Evolutionary conservation across 306 rosid genomes (phyloP), one percentile per base, ranked within the genome.

Genomic region (Prinsepia uniflora): DNA sequence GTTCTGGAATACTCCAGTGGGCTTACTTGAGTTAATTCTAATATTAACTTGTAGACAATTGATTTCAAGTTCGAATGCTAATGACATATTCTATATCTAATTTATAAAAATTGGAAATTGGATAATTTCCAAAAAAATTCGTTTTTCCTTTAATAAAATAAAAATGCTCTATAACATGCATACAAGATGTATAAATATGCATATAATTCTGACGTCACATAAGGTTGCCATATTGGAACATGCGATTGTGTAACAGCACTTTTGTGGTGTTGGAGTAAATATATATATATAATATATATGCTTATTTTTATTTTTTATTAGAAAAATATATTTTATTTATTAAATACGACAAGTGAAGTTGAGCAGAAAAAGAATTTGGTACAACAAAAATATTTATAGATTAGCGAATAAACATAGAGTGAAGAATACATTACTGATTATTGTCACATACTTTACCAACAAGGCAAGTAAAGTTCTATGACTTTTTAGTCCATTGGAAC

Each of bases 381-480:
- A 36, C 5, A 9, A n/a, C 34, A 41, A 40, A 72, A 10, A 11
- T 0, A 9, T 19, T 47, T n/a, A 6, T 15, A 46, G 50, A 22
- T 5, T 20, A 14, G 36, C 8, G 3, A 30, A 24, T 11, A 34
- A 39, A 20, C 19, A 49, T 52, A 7, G 73, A 45, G 70, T 45
- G 58, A 52, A 63, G 46, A 14, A 48, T n/a, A 76, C 71, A 71
- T 71, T 70, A 42, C 49, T 41, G 20, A 30, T 30, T 52, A 18
- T 3, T 18, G 18, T 55, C 39, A 15, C 49, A 76, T 45, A 45
- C 81, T 80, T 80, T 13, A 14, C 81, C 78, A 0, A 7, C 8
- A 80, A 72, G 81, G 72, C 81, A 80, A 80, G 81, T 40, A 61
- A 71, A 39, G 61, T 36, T 15, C 18, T 2, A 56, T 15, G 39